Evolutionary conservation across 352 stramenopile species (phyloP).

Genomic region (Phytopythium kandeliae): DNA sequence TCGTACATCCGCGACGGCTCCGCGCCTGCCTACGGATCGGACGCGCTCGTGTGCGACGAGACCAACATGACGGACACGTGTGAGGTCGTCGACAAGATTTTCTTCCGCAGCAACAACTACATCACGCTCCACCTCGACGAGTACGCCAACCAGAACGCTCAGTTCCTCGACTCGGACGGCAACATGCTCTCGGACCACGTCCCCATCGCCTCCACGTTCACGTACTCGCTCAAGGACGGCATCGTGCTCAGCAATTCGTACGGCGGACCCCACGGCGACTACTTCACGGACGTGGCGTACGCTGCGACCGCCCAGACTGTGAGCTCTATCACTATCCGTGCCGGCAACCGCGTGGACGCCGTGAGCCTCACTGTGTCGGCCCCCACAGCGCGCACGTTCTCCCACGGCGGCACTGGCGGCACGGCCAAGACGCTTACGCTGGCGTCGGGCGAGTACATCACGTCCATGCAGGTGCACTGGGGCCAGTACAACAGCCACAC

Average conservation of each 20-base stretch:
- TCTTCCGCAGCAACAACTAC: slow-evolving; percentile 47
- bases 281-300: slow-evolving; percentile 29
- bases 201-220: slow-evolving; percentile 37
- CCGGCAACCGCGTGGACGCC: slow-evolving; percentile 25
- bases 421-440: slow-evolving; percentile 28
- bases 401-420: slow-evolving; percentile 35
- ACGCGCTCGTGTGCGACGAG: slow-evolving; percentile 30
- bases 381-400: slow-evolving; percentile 13
- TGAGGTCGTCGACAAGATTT: slow-evolving; percentile 58
- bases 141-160: slow-evolving; percentile 37
- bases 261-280: slow-evolving; percentile 30
- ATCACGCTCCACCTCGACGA: slow-evolving; percentile 32
- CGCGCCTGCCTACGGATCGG: slow-evolving; percentile 20
- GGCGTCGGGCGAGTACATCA: slow-evolving; percentile 31
- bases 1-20: slow-evolving; percentile 29
- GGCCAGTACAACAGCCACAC: slow-evolving; percentile 32
- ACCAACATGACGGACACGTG: slow-evolving; percentile 32
- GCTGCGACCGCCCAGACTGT: slow-evolving; percentile 17
- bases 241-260: slow-evolving; percentile 27
- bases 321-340: slow-evolving; percentile 28
- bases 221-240: slow-evolving; percentile 23
- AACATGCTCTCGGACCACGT: slow-evolving; percentile 40
- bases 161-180: slow-evolving; percentile 27
- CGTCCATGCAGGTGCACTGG: slow-evolving; percentile 37
- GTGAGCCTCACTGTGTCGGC: slow-evolving; percentile 24